These are phyloP conservation scores for Tulasnella sp. DNA, from an alignment of 768 basidiomycete species.

Conservation along the genomic window DNA sequence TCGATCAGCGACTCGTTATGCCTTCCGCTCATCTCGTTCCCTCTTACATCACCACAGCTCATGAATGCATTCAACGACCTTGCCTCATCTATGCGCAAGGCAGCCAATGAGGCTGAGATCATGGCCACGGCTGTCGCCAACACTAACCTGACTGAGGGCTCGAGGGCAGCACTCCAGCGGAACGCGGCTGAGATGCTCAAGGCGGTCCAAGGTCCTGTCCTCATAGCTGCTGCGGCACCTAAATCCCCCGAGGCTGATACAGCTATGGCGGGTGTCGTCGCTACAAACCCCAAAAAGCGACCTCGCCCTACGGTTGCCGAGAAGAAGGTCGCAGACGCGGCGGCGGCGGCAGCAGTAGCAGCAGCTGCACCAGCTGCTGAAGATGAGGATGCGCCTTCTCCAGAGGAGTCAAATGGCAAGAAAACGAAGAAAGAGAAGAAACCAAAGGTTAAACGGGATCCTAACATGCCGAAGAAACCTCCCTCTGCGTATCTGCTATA, in stretches of 20 bases:
- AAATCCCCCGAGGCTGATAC: not conserved
- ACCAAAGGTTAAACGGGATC: conserved; percentile 67
- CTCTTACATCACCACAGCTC: not conserved
- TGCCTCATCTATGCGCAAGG: conserved; percentile 12
- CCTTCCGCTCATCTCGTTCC: not conserved
- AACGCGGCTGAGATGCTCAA: not conserved
- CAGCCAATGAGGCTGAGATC: conserved; percentile 16
- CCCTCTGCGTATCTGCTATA: conserved; percentile 87
- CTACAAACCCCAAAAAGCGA: not conserved
- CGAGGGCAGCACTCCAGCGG: conserved; percentile 8
- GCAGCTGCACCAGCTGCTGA: not conserved
- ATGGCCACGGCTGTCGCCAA: conserved; percentile 11
- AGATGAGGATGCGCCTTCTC: not conserved
- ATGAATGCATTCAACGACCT: conserved; percentile 15
- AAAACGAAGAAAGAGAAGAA: conserved; percentile 42
- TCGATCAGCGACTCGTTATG: not conserved
- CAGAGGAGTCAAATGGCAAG: conserved; percentile 18
- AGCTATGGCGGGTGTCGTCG: not conserved
- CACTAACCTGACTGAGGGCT: not conserved
- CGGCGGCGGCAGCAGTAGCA: not conserved
- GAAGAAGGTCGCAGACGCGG: conserved; percentile 4
- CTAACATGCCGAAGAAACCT: conserved; percentile 90
- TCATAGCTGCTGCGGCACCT: not conserved
- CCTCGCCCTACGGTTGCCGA: not conserved
- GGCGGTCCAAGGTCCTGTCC: not conserved